Percentiles rank a stretch among this genome's conserved stretches.
These are phyloP conservation scores for Adenanthera pavonina DNA, from an alignment of 306 rosid genomes.

Conservation along the genomic window DNA sequence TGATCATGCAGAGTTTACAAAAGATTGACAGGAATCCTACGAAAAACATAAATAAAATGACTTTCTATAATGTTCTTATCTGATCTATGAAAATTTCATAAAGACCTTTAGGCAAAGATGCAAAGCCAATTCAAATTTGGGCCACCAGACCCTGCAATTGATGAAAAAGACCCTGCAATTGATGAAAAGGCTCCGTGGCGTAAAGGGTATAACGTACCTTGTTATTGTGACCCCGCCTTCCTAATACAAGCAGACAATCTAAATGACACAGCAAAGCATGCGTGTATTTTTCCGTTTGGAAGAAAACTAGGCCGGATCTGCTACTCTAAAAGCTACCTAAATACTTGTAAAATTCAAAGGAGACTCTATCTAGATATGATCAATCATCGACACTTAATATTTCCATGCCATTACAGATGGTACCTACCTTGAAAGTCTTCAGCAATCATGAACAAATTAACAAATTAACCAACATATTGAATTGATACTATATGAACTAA, in stretches of 20 bases:
- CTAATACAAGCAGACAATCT: background rate
- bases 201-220: slow-evolving; percentile 20
- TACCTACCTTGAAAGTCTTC: background rate
- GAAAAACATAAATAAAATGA: background rate
- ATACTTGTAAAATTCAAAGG: background rate
- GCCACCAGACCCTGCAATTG: slow-evolving; percentile 29
- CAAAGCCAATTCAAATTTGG: slow-evolving; percentile 9
- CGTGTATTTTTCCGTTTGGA: background rate
- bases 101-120: slow-evolving; percentile 6
- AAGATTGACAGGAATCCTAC: background rate
- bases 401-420: background rate
- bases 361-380: background rate
- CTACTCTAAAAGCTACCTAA: background rate
- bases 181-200: slow-evolving; percentile 17
- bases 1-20: background rate
- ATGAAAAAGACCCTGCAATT: slow-evolving; percentile 29
- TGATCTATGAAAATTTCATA: slow-evolving; percentile 7
- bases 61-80: slow-evolving; percentile 25
- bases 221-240: background rate
- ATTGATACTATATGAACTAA: background rate
- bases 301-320: background rate
- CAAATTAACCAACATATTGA: background rate
- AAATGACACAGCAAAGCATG: slow-evolving; percentile 9
- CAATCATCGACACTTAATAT: background rate
- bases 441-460: background rate